phyloP scores from a whole-genome alignment of 2,329 filamentous ascomycete species.

The Elsinoe perseae region DNA sequence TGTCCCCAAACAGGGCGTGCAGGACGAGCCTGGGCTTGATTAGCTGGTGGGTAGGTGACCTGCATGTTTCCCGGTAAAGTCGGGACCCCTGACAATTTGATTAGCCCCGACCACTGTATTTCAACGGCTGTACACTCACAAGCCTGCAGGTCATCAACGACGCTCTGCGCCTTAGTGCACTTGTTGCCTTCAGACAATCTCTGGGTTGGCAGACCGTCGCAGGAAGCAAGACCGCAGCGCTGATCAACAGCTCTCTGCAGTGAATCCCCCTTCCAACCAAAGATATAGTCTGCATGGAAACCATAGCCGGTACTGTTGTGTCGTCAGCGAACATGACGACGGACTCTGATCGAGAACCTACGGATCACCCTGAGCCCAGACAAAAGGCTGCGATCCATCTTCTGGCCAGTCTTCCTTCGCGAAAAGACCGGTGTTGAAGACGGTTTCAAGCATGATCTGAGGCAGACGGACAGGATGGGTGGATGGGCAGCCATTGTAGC shows the following conservation, averaged over 20 bases:
- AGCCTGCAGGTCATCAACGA: conserved; percentile 27
- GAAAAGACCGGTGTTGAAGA: conserved; percentile 47
- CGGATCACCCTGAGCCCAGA: conserved; percentile 60
- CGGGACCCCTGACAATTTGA: conserved; percentile 1
- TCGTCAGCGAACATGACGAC: neutral
- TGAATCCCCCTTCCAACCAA: conserved; percentile 59
- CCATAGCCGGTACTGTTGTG: conserved; percentile 52
- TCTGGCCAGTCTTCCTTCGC: conserved; percentile 40
- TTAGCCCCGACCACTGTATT: neutral
- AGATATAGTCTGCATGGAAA: conserved; percentile 63
- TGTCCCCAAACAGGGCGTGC: too few relatives aligned
- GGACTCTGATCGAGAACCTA: too few relatives aligned
- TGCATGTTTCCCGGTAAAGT: conserved; percentile 11
- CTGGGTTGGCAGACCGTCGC: conserved; percentile 27
- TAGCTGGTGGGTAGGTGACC: conserved; percentile 4
- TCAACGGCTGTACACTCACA: conserved; percentile 22
- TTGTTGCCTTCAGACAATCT: conserved; percentile 30
- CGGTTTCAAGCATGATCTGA: conserved; percentile 54
- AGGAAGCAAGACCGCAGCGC: conserved; percentile 21
- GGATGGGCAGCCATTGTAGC: conserved; percentile 45
- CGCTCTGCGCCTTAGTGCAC: conserved; percentile 29
- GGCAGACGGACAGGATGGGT: conserved; percentile 49
- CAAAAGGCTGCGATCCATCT: conserved; percentile 52
- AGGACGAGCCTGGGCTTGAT: neutral
- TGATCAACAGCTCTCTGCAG: conserved; percentile 52